Evolutionary conservation across 139 green algal species (phyloP).

Genomic region (Volvox africanus): DNA sequence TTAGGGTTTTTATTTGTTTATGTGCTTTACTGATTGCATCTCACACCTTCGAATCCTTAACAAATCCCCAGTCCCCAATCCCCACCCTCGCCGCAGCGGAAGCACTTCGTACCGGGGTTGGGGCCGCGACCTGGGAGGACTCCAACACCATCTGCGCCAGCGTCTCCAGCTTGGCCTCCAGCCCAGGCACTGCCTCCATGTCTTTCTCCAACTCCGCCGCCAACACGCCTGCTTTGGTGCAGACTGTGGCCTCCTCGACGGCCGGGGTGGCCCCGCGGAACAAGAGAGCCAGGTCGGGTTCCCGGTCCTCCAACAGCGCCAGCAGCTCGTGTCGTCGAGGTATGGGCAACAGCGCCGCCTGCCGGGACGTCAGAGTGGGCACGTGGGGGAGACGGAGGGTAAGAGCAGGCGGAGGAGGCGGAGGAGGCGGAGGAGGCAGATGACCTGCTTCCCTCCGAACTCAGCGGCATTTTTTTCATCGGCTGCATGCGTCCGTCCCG

Average conservation of each 20-base stretch:
- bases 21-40: too few relatives aligned
- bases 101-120: too few relatives aligned
- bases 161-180: not conserved
- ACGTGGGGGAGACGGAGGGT: not conserved
- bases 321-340: conserved; percentile 17
- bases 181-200: not conserved
- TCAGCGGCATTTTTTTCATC: too few relatives aligned
- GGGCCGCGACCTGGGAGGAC: not conserved
- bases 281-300: not conserved
- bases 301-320: not conserved
- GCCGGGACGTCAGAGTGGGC: too few relatives aligned
- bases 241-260: not conserved
- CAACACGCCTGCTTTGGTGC: not conserved
- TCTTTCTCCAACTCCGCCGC: not conserved
- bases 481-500: too few relatives aligned
- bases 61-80: too few relatives aligned
- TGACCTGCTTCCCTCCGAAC: too few relatives aligned
- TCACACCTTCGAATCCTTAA: too few relatives aligned
- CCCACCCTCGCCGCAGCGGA: too few relatives aligned
- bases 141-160: not conserved
- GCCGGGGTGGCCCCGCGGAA: not conserved
- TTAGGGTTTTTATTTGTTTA: too few relatives aligned
- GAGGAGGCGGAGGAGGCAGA: not conserved
- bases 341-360: conserved; percentile 21
- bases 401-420: not conserved